Percentiles rank a stretch among this genome's conserved stretches.
These are phyloP conservation scores for Avicennia marina DNA, from an alignment of 257 asterid species.

Conservation along the genomic window DNA sequence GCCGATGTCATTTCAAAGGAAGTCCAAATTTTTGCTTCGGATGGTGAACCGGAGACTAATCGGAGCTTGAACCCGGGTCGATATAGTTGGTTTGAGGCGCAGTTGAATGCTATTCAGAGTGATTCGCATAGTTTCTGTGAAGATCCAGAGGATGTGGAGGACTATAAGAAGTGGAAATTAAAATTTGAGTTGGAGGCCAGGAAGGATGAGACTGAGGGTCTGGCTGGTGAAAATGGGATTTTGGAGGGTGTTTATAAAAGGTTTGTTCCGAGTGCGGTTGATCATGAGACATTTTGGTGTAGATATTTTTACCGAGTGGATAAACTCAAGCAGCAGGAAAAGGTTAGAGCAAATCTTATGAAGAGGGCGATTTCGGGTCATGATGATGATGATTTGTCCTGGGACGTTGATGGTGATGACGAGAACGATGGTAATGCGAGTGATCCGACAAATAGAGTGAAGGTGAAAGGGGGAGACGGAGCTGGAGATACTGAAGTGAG, in stretches of 20 bases:
- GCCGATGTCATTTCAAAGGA: slow-evolving; percentile 65
- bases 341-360: slow-evolving; percentile 65
- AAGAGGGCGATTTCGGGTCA: slow-evolving; percentile 59
- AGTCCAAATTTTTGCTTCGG: slow-evolving; percentile 32
- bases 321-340: slow-evolving; percentile 78
- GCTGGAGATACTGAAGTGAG: slow-evolving; percentile 11
- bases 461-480: slow-evolving; percentile 19
- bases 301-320: slow-evolving; percentile 70
- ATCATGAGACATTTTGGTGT: slow-evolving; percentile 64
- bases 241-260: slow-evolving; percentile 44
- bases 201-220: slow-evolving; percentile 34
- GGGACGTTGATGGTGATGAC: slow-evolving; percentile 83
- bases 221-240: slow-evolving; percentile 52
- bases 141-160: slow-evolving; percentile 72
- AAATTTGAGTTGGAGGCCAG: slow-evolving; percentile 54
- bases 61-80: slow-evolving; percentile 40
- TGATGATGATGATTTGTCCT: slow-evolving; percentile 71
- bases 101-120: slow-evolving; percentile 45
- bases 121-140: slow-evolving; percentile 48
- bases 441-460: slow-evolving; percentile 3
- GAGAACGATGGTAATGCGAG: slow-evolving; percentile 18
- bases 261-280: slow-evolving; percentile 59
- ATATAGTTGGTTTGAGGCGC: slow-evolving; percentile 70
- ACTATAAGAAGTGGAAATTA: slow-evolving; percentile 55
- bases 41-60: slow-evolving; percentile 47